Conservation (phyloP, 805 yeast genomes). For the Candida andamanensis region DNA sequence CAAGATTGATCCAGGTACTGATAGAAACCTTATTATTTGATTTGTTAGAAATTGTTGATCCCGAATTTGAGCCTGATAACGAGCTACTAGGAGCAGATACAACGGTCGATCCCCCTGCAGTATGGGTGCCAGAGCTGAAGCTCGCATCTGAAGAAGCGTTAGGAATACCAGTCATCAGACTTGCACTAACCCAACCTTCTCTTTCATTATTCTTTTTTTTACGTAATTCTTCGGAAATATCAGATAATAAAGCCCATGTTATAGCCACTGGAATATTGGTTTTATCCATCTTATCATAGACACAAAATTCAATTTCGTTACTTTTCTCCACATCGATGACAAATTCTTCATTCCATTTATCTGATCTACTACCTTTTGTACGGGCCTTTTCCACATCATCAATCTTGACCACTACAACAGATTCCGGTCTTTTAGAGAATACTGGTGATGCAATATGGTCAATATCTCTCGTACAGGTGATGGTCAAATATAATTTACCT, state of each 20-base stretch:
- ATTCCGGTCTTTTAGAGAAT: slow-evolving; percentile 74
- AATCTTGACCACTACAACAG: slow-evolving; percentile 69
- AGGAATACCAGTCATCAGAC: slow-evolving; percentile 1
- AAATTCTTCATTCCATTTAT: slow-evolving; percentile 80
- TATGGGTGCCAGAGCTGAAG: too few species aligned
- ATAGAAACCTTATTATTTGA: slow-evolving; percentile 36
- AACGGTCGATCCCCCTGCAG: not conserved
- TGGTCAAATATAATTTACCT: slow-evolving; percentile 71
- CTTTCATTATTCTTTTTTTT: slow-evolving; percentile 74
- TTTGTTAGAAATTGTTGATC: not conserved
- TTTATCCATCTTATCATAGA: slow-evolving; percentile 73
- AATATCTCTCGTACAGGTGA: slow-evolving; percentile 77
- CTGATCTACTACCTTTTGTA: slow-evolving; percentile 70
- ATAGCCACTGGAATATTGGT: slow-evolving; percentile 81
- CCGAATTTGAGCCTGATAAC: not conserved
- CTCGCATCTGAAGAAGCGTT: too few species aligned
- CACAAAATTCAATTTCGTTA: slow-evolving; percentile 83
- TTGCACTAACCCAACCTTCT: slow-evolving; percentile 81
- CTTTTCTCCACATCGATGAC: slow-evolving; percentile 81
- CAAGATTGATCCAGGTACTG: slow-evolving; percentile 84
- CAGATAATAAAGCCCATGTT: slow-evolving; percentile 86
- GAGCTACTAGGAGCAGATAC: not conserved
- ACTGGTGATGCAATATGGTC: slow-evolving; percentile 88
- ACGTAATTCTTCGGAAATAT: slow-evolving; percentile 91
- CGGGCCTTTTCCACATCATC: slow-evolving; percentile 83